phyloP scores from a whole-genome alignment of 2,329 filamentous ascomycete species.

The Botrytis paeoniae region DNA sequence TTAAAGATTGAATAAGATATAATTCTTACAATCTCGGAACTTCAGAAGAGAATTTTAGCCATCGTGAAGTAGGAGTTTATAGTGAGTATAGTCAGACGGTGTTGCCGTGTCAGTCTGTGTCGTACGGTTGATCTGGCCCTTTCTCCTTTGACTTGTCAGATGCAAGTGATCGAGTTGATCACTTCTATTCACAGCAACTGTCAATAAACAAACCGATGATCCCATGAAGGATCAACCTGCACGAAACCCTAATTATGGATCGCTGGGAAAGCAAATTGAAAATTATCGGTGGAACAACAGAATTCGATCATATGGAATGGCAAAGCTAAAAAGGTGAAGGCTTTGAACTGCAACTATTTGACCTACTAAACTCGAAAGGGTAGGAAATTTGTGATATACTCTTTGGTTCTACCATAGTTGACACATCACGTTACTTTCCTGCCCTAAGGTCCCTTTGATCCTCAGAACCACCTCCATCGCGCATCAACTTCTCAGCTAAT shows the following conservation, averaged over 20 bases:
- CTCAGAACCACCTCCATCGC: background rate
- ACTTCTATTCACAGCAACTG: background rate
- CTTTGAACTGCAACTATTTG: background rate
- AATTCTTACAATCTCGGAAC: background rate
- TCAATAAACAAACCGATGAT: background rate
- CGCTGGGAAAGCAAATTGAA: background rate
- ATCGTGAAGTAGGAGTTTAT: background rate
- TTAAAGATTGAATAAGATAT: background rate
- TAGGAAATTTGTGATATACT: background rate
- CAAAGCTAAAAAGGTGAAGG: background rate
- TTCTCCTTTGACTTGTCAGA: background rate
- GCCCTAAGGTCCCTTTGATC: background rate
- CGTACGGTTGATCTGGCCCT: background rate
- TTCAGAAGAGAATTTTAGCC: background rate
- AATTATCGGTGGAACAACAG: background rate
- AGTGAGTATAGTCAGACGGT: background rate
- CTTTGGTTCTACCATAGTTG: background rate
- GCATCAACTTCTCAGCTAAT: background rate
- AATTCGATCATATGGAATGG: background rate
- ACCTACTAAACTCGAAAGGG: background rate
- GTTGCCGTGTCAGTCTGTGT: background rate
- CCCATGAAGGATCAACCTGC: background rate
- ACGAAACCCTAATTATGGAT: background rate
- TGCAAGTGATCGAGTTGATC: conserved; percentile 5
- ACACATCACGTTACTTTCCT: background rate